Evolutionary conservation across 192 early-diverging fungal genomes (phyloP), one percentile per base, ranked within the genome.

Genomic region (Coemansia sp.): DNA sequence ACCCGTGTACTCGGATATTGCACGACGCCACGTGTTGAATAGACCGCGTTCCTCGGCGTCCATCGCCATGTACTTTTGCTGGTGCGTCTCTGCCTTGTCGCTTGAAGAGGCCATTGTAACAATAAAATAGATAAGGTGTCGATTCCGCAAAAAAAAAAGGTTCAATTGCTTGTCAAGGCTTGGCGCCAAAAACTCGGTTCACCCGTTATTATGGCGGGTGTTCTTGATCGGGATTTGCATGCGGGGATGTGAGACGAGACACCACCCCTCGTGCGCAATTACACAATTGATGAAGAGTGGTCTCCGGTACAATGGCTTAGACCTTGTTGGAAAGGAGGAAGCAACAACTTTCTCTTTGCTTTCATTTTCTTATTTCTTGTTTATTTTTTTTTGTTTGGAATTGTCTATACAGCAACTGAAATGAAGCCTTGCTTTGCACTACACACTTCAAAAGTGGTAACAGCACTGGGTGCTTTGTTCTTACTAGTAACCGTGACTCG

Each of bases 1-100:
- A 20, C 91, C 91, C 0, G 89, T 91, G 55, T 88, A 82, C 24
- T 87, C 72, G 31, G 85, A 82, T 8, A 92, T 46, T 10, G 82
- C 85, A 33, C 84, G 87, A 22, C 86, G 70, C 92, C 92, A 93
- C 61, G 72, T 73, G 34, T 89, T 85, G 72, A 93, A 91, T 18
- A 81, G 75, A 22, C 85, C 86, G 62, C 86, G 78, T 24, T 92
- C 90, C 64, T 86, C 84, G 6, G 66, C 36, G 49, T 69, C 75
- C 74, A 84, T 68, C n/a, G 74, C 78, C 62, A 61, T 29, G 55
- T 80, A 84, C 64, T 84, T 43, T 27, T 55, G 43, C 24, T 18
- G 63, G 61, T 75, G 69, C 39, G 29, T 55, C 38, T 78, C 72
- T 41, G 66, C 53, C 34, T 71, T 70, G 62, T 66, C 65, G n/a